Conservation (phyloP, 2,329 filamentous ascomycete species). For the Gremmenia infestans region DNA sequence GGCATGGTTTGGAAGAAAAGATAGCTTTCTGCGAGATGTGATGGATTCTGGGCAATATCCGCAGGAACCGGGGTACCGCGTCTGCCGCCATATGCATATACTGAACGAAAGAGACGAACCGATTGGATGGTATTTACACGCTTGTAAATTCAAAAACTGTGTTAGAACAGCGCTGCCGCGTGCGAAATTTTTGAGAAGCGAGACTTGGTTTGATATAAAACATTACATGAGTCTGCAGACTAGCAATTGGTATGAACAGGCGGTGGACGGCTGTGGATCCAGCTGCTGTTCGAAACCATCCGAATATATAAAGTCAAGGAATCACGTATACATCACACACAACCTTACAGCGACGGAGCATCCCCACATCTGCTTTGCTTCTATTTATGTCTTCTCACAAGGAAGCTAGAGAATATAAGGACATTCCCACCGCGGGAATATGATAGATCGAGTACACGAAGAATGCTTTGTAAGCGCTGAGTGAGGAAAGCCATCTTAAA, state of each 20-base stretch:
- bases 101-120: too few species aligned
- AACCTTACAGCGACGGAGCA: neutral
- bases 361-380: neutral
- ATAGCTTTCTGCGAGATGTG: neutral
- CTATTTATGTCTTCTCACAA: neutral
- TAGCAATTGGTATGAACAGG: neutral
- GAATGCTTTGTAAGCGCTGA: neutral
- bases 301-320: neutral
- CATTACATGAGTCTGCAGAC: too few species aligned
- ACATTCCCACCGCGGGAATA: neutral
- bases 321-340: neutral
- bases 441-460: neutral
- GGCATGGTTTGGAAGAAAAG: neutral
- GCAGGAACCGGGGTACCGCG: too few species aligned
- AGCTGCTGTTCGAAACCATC: neutral
- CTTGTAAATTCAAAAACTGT: too few species aligned
- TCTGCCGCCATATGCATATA: too few species aligned
- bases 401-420: neutral
- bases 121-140: too few species aligned
- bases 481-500: neutral
- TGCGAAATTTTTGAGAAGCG: too few species aligned
- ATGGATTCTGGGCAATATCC: neutral
- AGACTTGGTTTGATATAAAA: too few species aligned
- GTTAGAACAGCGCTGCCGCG: too few species aligned
- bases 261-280: neutral